These are phyloP conservation scores for Populus hybrid DNA, from an alignment of 441 rosid genomes.

Conservation along the genomic window DNA sequence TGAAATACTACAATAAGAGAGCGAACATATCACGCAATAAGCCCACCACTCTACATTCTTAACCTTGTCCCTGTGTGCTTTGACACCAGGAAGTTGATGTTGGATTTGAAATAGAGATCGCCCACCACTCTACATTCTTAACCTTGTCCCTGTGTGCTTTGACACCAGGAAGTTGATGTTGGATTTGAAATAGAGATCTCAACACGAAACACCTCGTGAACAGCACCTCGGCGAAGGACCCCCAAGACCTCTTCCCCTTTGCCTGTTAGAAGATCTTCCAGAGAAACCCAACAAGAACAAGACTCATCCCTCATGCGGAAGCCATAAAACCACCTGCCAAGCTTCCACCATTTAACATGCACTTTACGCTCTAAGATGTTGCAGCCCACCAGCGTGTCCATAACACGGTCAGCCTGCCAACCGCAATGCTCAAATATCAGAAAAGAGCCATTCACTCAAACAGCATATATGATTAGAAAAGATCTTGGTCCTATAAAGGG, in stretches of 20 bases:
- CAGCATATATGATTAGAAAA: not conserved
- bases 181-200: slow-evolving; percentile 44
- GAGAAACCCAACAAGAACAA: slow-evolving; percentile 40
- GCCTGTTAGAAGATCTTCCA: slow-evolving; percentile 39
- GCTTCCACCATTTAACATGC: slow-evolving; percentile 71
- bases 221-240: slow-evolving; percentile 63
- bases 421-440: not conserved
- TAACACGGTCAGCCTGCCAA: slow-evolving; percentile 35
- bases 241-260: slow-evolving; percentile 47
- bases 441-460: not conserved
- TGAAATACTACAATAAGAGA: not conserved
- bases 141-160: slow-evolving; percentile 7
- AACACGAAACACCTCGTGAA: slow-evolving; percentile 64
- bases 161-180: slow-evolving; percentile 28
- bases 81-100: too few relatives aligned
- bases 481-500: not conserved
- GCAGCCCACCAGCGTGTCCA: slow-evolving; percentile 39
- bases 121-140: not conserved
- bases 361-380: slow-evolving; percentile 51
- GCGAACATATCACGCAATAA: not conserved
- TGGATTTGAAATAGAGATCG: too few relatives aligned
- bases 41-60: too few relatives aligned
- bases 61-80: too few relatives aligned
- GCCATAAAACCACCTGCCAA: slow-evolving; percentile 62
- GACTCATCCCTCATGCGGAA: slow-evolving; percentile 63